These are phyloP conservation scores for Leptodontidium sp. DNA, from an alignment of 2,329 filamentous ascomycete genomes.

Conservation along the genomic window DNA sequence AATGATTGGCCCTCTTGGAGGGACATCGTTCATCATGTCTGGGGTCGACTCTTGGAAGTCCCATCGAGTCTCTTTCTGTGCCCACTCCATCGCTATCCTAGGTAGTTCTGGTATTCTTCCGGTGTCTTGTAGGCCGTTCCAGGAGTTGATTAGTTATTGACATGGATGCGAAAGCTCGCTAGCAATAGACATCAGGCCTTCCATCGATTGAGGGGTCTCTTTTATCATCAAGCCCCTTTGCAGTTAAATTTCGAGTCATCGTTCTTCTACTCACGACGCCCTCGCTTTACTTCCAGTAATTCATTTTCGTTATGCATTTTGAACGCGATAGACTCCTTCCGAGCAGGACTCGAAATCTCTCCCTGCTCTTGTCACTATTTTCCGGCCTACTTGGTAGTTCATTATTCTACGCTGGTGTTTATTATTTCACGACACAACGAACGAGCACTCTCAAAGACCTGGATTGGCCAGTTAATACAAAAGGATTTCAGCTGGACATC, in stretches of 20 bases:
- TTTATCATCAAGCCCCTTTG: not conserved
- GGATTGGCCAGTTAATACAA: too few species aligned
- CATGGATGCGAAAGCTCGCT: not conserved
- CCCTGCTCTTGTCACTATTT: not conserved
- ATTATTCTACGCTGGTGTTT: not conserved
- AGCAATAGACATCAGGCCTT: not conserved
- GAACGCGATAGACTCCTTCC: too few species aligned
- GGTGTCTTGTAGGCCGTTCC: not conserved
- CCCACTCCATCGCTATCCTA: not conserved
- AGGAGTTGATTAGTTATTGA: not conserved
- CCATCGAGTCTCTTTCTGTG: too few species aligned
- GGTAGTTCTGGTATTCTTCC: too few species aligned
- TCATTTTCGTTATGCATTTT: too few species aligned
- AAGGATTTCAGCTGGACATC: not conserved
- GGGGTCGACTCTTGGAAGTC: too few species aligned
- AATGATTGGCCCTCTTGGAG: too few species aligned
- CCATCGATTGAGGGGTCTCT: not conserved
- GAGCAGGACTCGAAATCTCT: not conserved
- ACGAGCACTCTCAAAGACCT: not conserved
- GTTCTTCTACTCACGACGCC: too few species aligned
- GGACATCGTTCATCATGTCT: too few species aligned
- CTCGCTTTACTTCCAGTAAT: too few species aligned
- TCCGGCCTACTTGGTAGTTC: not conserved
- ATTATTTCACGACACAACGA: not conserved
- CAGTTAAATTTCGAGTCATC: too few species aligned